Conservation (phyloP, 495 filamentous ascomycete species). For the Talaromyces liani region DNA sequence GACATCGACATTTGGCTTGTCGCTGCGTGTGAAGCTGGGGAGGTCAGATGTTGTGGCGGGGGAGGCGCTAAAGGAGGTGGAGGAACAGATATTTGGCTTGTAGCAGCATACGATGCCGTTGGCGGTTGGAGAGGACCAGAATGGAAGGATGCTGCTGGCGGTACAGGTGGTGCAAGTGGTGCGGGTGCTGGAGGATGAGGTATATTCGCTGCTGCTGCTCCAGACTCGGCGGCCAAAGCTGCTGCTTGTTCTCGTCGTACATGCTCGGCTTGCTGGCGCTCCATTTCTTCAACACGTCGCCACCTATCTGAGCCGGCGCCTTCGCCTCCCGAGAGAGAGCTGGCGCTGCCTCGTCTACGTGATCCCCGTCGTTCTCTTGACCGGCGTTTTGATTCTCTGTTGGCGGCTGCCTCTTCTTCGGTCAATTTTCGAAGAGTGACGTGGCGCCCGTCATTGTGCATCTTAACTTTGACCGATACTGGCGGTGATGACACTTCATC, state of each 20-base stretch:
- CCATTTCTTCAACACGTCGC: constrained; percentile 44
- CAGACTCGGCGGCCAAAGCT: constrained; percentile 18
- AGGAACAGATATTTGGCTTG: constrained; percentile 12
- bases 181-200: constrained; percentile 10
- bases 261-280: constrained; percentile 43
- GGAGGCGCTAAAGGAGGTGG: constrained; percentile 7
- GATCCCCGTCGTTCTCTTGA: constrained; percentile 29
- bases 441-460: constrained; percentile 71
- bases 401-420: constrained; percentile 69
- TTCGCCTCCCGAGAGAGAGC: constrained; percentile 39
- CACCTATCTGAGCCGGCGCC: constrained; percentile 36
- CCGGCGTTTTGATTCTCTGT: constrained; percentile 45
- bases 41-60: not conserved
- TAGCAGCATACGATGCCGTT: constrained; percentile 11
- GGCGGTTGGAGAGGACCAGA: not conserved
- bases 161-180: constrained; percentile 15
- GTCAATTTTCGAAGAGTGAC: constrained; percentile 75
- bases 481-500: constrained; percentile 49
- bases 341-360: constrained; percentile 35
- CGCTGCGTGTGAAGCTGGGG: not conserved
- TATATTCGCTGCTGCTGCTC: constrained; percentile 8
- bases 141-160: constrained; percentile 17
- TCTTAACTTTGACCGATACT: constrained; percentile 71
- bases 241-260: constrained; percentile 37
- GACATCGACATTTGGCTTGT: constrained; percentile 2